Evolutionary conservation across 2,329 filamentous ascomycete genomes (phyloP).

Genomic region (Fusarium pilosicola): DNA sequence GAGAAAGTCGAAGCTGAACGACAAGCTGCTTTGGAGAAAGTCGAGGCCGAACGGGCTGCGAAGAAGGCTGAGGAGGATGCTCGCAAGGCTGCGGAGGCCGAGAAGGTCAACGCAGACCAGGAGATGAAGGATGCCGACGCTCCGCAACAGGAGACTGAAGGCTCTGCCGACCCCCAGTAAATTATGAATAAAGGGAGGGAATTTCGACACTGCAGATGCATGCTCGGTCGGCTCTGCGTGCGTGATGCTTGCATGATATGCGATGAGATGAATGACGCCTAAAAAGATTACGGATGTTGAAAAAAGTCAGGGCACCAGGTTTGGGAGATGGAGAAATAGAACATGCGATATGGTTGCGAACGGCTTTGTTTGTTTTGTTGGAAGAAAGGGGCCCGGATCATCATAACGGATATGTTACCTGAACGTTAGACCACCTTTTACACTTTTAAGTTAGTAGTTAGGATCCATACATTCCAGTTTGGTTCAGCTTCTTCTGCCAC

Average conservation of each 20-base stretch:
- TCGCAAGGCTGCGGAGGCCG: constrained; percentile 62
- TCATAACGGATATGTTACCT: constrained; percentile 46
- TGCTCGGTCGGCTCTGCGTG: background rate
- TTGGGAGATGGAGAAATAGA: constrained; percentile 30
- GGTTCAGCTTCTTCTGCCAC: constrained; percentile 21
- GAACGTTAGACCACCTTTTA: constrained; percentile 45
- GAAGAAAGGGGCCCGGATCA: constrained; percentile 37
- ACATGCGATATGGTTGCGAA: constrained; percentile 41
- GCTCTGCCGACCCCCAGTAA: constrained; percentile 53
- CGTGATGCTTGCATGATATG: constrained; percentile 26
- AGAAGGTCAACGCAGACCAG: constrained; percentile 64
- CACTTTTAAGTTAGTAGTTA: constrained; percentile 41
- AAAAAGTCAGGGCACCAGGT: constrained; percentile 28
- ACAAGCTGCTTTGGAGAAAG: constrained; percentile 77
- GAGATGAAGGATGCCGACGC: constrained; percentile 72
- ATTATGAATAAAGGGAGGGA: constrained; percentile 13
- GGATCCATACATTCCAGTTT: constrained; percentile 43
- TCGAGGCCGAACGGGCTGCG: constrained; percentile 80
- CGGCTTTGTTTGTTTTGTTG: constrained; percentile 40
- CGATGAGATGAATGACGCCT: constrained; percentile 42
- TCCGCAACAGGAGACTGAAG: constrained; percentile 61
- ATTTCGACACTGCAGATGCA: constrained; percentile 1
- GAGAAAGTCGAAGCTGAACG: constrained; percentile 93
- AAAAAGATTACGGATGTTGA: constrained; percentile 32
- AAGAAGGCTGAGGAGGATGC: constrained; percentile 73